Base-by-base conservation (phyloP, 169 alveolate species). In the Plasmodium adleri region DNA sequence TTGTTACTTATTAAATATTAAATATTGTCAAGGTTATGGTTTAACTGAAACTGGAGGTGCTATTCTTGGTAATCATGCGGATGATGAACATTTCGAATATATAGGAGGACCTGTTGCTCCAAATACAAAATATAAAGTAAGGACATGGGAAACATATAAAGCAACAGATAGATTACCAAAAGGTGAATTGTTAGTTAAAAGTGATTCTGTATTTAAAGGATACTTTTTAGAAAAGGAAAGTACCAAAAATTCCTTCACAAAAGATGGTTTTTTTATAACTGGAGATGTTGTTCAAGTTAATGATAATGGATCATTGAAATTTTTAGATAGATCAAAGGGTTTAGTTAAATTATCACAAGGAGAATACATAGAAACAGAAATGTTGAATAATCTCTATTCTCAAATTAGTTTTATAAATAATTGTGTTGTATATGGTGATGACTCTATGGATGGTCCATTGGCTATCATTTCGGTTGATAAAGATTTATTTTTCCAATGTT, bases 341-440 rank as follows among this genome's bases (percentile, higher is more conserved):
- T 95, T 97, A 39, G 97, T 98, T 89, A 98, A 98, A 76, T 95
- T 98, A 76, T 93, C 98, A 2, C 99, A 98, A 91, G 99, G 99
- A 1, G 99, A 98, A 87, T 98, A 98, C 91, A 98, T 98, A 58
- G 90, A 80, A 24, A 80, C 90, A 43, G 90, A 66, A 12, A 50
- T 59, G 60, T 45, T 80, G 1, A 80, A 80, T 24, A 80, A 80
- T 47, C 9, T 80, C 0, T 80, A 80, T 39, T 50, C 90, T 1
- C 72, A 54, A 10, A 39, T 80, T 0, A 24, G 68, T 7, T 80
- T 67, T 67, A 47, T 80, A 2, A 62, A 59, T 28, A 13, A 50
- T 43, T 80, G 90, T 67, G 72, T 80, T 5, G 90, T 68, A 24
- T 80, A 80, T 80, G 90, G 83, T 24, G 90, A 80, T 54, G 90